A percentile compares a stretch with the other conserved stretches of the same genome.
These are phyloP conservation scores for Boletus rubropictus DNA, from an alignment of 768 basidiomycete genomes.

Conservation along the genomic window DNA sequence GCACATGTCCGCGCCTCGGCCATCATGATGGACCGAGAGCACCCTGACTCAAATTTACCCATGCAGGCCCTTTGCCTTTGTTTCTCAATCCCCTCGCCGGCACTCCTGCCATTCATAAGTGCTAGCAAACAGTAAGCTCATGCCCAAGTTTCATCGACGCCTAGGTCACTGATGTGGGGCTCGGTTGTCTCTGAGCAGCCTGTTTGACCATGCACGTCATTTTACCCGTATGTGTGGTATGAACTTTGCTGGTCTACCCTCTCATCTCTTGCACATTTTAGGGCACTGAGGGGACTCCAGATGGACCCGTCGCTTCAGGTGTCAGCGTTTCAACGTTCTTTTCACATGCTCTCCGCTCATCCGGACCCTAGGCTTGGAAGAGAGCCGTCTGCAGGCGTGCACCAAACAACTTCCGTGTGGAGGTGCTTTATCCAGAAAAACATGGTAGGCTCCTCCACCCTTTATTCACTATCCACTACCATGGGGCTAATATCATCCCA, in stretches of 20 bases:
- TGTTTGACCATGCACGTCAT: not conserved
- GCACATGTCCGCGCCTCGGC: not conserved
- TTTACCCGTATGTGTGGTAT: conserved; percentile 11
- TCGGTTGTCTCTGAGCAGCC: not conserved
- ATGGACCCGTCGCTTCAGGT: conserved; percentile 18
- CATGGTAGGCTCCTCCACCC: conserved; percentile 37
- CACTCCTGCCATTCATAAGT: not conserved
- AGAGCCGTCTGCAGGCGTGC: conserved; percentile 55
- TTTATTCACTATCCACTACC: not conserved
- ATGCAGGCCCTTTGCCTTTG: not conserved
- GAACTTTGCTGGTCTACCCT: not conserved
- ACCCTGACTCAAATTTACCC: not conserved
- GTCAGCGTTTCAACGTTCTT: conserved; percentile 15
- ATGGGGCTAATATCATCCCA: not conserved
- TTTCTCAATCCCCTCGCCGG: not conserved
- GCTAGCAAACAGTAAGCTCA: not conserved
- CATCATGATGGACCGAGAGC: not conserved
- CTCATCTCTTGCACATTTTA: conserved; percentile 4
- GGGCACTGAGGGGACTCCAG: conserved; percentile 1
- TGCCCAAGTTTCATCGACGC: not conserved
- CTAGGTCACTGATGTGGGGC: conserved; percentile 4
- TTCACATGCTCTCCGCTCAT: not conserved
- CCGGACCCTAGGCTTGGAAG: conserved; percentile 46
- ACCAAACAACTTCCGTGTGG: conserved; percentile 54
- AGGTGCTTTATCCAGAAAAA: conserved; percentile 54